These are phyloP conservation scores for Persicaria tinctoria DNA, from an alignment of 148 eudicot species.

Conservation along the genomic window DNA sequence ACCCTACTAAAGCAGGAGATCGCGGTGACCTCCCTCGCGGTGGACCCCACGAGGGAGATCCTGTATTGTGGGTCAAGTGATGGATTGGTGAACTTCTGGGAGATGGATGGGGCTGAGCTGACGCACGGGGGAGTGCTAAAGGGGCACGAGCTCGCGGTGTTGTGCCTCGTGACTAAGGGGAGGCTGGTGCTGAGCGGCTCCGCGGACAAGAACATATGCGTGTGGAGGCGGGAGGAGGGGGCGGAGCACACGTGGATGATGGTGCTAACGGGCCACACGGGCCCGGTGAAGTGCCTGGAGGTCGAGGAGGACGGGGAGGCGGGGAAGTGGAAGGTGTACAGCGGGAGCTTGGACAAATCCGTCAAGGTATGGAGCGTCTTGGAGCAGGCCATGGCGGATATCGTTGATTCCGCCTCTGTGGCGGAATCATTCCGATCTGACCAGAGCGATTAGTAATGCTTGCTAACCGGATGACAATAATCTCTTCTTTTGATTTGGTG, in stretches of 20 bases:
- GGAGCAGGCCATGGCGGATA: not conserved
- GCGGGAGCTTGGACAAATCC: constrained; percentile 18
- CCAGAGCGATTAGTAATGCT: not conserved
- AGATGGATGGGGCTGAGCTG: not conserved
- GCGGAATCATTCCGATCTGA: not conserved
- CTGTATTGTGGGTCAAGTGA: constrained; percentile 15
- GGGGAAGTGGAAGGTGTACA: constrained; percentile 15
- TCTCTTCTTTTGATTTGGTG: not conserved
- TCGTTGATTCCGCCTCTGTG: not conserved
- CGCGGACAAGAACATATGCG: constrained; percentile 16
- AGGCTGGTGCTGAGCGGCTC: constrained; percentile 15
- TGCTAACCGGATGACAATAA: not conserved
- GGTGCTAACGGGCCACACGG: constrained; percentile 10
- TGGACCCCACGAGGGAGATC: not conserved
- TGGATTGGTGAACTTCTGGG: constrained; percentile 18
- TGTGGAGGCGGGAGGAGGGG: constrained; percentile 15
- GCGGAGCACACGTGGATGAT: constrained; percentile 8
- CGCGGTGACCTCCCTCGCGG: constrained; percentile 15
- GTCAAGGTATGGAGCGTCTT: constrained; percentile 16
- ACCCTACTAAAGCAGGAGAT: constrained; percentile 12
- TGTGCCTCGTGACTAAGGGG: constrained; percentile 11
- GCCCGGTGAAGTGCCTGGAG: constrained; percentile 13
- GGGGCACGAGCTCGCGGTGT: constrained; percentile 15
- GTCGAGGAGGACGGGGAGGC: constrained; percentile 3
- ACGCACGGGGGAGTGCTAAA: not conserved